Base-by-base conservation (phyloP, 179 eudicot species). In the Patellifolia procumbens region DNA sequence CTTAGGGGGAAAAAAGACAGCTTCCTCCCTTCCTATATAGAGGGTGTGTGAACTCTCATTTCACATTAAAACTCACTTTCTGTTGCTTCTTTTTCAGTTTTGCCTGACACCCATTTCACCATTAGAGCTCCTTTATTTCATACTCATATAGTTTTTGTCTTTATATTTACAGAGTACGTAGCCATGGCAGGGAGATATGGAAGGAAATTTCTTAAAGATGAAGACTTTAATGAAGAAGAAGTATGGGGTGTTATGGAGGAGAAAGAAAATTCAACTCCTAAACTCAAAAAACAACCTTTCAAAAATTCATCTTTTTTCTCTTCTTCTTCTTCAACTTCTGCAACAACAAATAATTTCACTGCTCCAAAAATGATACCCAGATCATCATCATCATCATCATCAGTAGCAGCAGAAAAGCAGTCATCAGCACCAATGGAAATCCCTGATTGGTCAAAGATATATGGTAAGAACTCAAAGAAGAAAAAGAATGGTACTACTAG, bases 141-240 rank as follows among this genome's bases (percentile, higher is more conserved):
- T 2, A 20, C 42, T 45, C 6, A 65, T 17, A n/a, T 26, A 8
- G 7, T 69, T 28, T 72, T 0, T 48, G 10, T 62, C 19, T 7
- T 17, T 68, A 13, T 70, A 10, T 26, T 59, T 22, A 31, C 52
- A 48, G 37, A 29, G 19, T 65, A 8, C 31, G 2, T 3, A 55
- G 35, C 12, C 8, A 81, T 76, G 83, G 74, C 52, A 35, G 74
- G 77, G 8, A 82, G 75, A 60, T 39, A 73, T 74, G 80, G 81
- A 16, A 82, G 85, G 71, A 80, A 79, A 59, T 73, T 71, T 70
- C 12, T 29, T 7, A 81, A 82, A 79, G 84, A 82, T 77, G 87
- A 77, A 82, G 96, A 91, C 19, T 81, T 88, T 83, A 81, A 87
- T 32, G 96, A 89, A 85, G 89, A 56, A 72, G 91, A 91, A 42